Conservation (phyloP, 495 filamentous ascomycete genomes). For the Trichocladium antarcticum region DNA sequence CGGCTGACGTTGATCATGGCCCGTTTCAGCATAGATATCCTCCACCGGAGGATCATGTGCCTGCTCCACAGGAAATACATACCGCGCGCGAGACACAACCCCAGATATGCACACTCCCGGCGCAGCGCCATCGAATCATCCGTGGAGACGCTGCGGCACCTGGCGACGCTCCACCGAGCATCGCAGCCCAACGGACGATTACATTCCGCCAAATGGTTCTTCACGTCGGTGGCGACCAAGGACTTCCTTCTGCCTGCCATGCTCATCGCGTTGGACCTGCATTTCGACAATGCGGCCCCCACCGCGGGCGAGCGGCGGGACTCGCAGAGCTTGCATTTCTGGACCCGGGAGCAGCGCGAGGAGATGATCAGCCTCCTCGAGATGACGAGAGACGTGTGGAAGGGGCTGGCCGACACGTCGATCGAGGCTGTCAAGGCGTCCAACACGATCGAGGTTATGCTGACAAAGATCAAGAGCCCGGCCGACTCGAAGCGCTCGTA, state of each 20-base stretch:
- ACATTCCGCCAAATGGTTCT: conserved; percentile 60
- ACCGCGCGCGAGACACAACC: conserved; percentile 53
- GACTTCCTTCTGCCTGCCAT: conserved; percentile 85
- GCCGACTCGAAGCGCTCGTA: conserved; percentile 6
- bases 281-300: conserved; percentile 37
- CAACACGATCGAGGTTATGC: conserved; percentile 65
- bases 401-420: conserved; percentile 57
- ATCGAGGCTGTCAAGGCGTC: conserved; percentile 83
- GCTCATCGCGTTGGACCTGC: conserved; percentile 73
- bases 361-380: conserved; percentile 69
- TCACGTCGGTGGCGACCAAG: conserved; percentile 62
- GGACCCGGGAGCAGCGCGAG: conserved; percentile 56
- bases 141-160: conserved; percentile 60
- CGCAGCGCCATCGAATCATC: conserved; percentile 70
- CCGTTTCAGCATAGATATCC: conserved; percentile 65
- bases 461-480: conserved; percentile 54
- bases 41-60: conserved; percentile 72
- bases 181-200: conserved; percentile 61
- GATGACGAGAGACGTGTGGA: conserved; percentile 66
- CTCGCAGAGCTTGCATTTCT: conserved; percentile 48
- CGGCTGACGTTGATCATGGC: conserved; percentile 70
- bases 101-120: conserved; percentile 70
- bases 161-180: conserved; percentile 66
- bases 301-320: conserved; percentile 25
- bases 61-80: conserved; percentile 81